phyloP scores from a whole-genome alignment of 1,139 yeast genomes.

The Suhomyces terraborum region DNA sequence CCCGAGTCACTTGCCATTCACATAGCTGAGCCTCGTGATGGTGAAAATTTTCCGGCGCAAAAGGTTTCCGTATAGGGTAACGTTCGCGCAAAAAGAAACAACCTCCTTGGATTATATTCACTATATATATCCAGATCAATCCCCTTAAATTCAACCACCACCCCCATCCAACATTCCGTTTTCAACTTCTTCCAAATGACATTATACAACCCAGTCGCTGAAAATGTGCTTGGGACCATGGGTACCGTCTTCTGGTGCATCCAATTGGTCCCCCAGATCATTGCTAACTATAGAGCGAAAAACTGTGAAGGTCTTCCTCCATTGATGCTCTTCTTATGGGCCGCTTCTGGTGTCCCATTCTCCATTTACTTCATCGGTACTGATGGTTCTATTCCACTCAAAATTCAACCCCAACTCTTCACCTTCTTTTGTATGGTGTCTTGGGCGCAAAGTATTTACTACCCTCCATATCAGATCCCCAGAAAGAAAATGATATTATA shows the following conservation, averaged over 20 bases:
- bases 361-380: slow-evolving; percentile 76
- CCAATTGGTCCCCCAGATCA: slow-evolving; percentile 83
- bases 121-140: slow-evolving; percentile 1
- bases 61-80: not conserved
- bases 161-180: not conserved
- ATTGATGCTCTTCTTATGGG: slow-evolving; percentile 82
- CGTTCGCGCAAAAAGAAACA: slow-evolving; percentile 4
- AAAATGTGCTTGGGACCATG: slow-evolving; percentile 81
- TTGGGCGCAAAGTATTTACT: slow-evolving; percentile 74
- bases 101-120: not conserved
- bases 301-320: slow-evolving; percentile 87
- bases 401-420: slow-evolving; percentile 86
- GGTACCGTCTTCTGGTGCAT: slow-evolving; percentile 93
- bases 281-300: slow-evolving; percentile 69
- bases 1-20: not conserved
- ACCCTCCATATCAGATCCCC: slow-evolving; percentile 64
- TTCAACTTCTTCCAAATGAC: not conserved
- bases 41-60: slow-evolving; percentile 1
- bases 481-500: slow-evolving; percentile 38
- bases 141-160: not conserved
- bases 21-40: too few relatives aligned
- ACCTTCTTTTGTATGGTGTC: slow-evolving; percentile 67
- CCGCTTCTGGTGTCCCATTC: slow-evolving; percentile 79
- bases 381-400: slow-evolving; percentile 71
- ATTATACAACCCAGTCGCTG: slow-evolving; percentile 42